Percentiles rank a stretch among this genome's conserved stretches.
Evolutionary conservation across 768 basidiomycete species (phyloP).

Genomic region (Lentinula edodes): DNA sequence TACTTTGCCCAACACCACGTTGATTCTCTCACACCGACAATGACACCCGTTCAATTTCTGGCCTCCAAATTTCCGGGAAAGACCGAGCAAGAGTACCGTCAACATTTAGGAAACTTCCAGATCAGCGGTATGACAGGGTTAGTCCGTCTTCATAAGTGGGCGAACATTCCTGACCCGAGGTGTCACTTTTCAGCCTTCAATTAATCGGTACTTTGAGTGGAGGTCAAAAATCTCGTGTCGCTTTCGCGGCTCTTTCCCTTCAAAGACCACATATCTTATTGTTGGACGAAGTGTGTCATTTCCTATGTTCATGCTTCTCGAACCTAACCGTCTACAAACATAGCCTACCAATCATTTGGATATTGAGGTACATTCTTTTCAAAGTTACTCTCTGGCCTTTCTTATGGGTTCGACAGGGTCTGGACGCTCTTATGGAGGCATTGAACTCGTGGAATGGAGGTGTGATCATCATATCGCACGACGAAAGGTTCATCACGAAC

Average conservation of each 20-base stretch:
- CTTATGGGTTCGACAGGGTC: slow-evolving; percentile 50
- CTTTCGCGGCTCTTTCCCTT: slow-evolving; percentile 82
- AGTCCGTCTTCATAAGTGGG: slow-evolving; percentile 9
- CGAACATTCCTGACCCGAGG: background rate
- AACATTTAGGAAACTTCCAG: slow-evolving; percentile 95
- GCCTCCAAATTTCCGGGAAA: slow-evolving; percentile 90
- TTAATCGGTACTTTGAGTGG: slow-evolving; percentile 88
- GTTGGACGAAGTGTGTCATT: slow-evolving; percentile 75
- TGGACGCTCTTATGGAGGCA: slow-evolving; percentile 91
- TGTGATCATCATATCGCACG: slow-evolving; percentile 91
- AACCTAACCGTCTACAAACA: background rate
- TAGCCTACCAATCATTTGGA: slow-evolving; percentile 94
- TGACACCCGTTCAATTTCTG: slow-evolving; percentile 93
- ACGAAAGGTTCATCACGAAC: slow-evolving; percentile 90
- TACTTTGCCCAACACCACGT: slow-evolving; percentile 97
- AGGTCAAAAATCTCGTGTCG: slow-evolving; percentile 95
- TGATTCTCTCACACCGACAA: slow-evolving; percentile 75
- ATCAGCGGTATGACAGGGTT: slow-evolving; percentile 95
- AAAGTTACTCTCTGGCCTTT: background rate
- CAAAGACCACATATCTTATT: slow-evolving; percentile 88
- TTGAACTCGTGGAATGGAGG: slow-evolving; percentile 81
- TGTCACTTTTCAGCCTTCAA: slow-evolving; percentile 51
- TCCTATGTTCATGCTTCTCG: background rate
- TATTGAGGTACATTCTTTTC: slow-evolving; percentile 63
- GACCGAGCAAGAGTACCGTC: slow-evolving; percentile 92